Base-by-base conservation (phyloP, 2,329 filamentous ascomycete genomes). In the Camptophora hylomeconis region DNA sequence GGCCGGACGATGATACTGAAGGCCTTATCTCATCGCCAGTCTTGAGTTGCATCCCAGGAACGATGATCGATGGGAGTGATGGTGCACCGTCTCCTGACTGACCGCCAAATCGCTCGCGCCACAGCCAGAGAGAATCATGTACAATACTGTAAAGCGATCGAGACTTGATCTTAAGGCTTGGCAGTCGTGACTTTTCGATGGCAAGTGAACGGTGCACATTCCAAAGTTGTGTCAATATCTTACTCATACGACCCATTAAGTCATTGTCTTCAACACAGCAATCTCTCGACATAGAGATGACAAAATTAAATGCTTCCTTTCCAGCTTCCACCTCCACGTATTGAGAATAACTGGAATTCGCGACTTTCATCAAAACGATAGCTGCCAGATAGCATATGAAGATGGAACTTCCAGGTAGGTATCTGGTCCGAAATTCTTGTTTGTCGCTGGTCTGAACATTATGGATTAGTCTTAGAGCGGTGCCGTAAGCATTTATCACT, bases 161-260 rank as follows among this genome's bases (percentile, higher is more conserved):
- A 8, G 35, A 36, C 12, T 26, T 29, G 6, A 41, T 17, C 13
- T 33, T 37, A 16, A 42, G 26, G 5, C 18, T 20, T 4, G 40
- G 41, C 10, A 37, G 34, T 12, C 38, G 24, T 3, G 23, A 17
- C 9, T 23, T 29, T 13, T 32, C 21, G 7, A 28, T 25, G 18
- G 26, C 28, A 2, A 31, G 24, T 9, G 28, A 26, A 7, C 14
- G 15, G 17, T 39, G 37, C 3, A 33, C 23, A 25, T 27, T 33
- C 32, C 39, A 44, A 11, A 44, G 18, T 12, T 42, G 41, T 5
- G 42, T 31, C 20, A 44, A 19, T 3, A 37, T 40, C 20, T 40
- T 44, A 9, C 30, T 42, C 16, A 29, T 28, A 16, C 41, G 28
- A 3, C 36, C 41, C 5, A 26, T 32, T 17, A 41, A 24, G 32